Conservation (phyloP, 352 stramenopile species). For the Phytophthora pseudosyringae region DNA sequence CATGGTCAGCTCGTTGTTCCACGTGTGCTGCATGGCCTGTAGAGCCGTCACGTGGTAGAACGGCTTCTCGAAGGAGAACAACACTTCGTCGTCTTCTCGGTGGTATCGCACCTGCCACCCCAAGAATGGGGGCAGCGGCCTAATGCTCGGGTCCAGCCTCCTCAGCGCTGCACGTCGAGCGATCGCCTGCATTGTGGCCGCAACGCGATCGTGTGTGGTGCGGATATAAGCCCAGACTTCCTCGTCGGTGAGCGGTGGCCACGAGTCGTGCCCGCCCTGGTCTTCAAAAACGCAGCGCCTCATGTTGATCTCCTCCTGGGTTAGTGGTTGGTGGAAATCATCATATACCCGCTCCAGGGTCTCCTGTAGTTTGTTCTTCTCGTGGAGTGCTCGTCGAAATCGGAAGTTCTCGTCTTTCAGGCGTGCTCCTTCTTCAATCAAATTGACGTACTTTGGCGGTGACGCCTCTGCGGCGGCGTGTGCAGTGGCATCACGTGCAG, state of each 20-base stretch:
- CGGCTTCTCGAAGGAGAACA: conserved; percentile 58
- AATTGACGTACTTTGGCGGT: conserved; percentile 43
- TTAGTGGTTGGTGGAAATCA: conserved; percentile 26
- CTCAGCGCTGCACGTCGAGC: conserved; percentile 12
- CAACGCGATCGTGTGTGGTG: conserved; percentile 33
- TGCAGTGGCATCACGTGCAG: not conserved
- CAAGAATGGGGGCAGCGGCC: conserved; percentile 49
- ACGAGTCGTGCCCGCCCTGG: conserved; percentile 24
- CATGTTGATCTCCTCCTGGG: conserved; percentile 21
- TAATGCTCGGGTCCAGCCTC: conserved; percentile 10
- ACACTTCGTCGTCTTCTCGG: conserved; percentile 38
- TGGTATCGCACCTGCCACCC: conserved; percentile 49
- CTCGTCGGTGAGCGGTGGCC: conserved; percentile 31
- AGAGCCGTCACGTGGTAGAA: conserved; percentile 48
- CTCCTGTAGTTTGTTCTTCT: conserved; percentile 57
- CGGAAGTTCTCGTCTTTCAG: conserved; percentile 54
- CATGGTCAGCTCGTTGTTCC: conserved; percentile 46
- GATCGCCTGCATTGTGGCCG: conserved; percentile 36
- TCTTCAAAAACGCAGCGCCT: conserved; percentile 15
- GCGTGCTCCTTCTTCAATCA: conserved; percentile 41
- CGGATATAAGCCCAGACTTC: conserved; percentile 28
- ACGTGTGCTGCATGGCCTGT: conserved; percentile 50
- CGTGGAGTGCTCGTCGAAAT: conserved; percentile 46
- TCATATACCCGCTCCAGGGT: conserved; percentile 53
- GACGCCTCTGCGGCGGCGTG: not conserved